phyloP scores from a whole-genome alignment of 2,329 filamentous ascomycete genomes.

The Microsporum audouinii region DNA sequence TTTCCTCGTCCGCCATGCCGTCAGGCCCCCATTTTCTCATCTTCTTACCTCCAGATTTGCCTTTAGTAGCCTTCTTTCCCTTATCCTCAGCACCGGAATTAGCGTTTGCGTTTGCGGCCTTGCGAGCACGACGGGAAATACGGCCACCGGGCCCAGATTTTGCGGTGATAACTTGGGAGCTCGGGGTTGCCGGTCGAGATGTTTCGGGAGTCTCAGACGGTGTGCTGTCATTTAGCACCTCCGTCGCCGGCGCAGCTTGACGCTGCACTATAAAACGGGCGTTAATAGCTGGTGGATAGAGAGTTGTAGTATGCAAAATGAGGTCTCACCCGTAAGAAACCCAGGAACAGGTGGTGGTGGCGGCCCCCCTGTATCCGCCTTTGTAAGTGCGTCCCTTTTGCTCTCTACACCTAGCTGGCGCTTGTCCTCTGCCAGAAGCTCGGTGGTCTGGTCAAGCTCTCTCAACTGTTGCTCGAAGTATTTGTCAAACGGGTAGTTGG shows the following conservation, averaged over 20 bases:
- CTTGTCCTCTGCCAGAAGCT: slow-evolving; percentile 38
- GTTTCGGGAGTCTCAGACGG: slow-evolving; percentile 60
- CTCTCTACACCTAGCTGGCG: slow-evolving; percentile 25
- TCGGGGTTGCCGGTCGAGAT: slow-evolving; percentile 69
- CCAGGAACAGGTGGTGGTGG: slow-evolving; percentile 43
- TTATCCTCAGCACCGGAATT: slow-evolving; percentile 58
- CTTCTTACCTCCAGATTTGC: slow-evolving; percentile 57
- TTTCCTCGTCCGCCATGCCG: slow-evolving; percentile 72
- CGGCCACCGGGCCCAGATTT: slow-evolving; percentile 61
- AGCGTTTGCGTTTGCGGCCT: slow-evolving; percentile 44
- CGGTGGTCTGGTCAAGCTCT: slow-evolving; percentile 47
- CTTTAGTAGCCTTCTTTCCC: slow-evolving; percentile 46
- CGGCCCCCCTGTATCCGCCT: slow-evolving; percentile 40
- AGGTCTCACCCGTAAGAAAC: slow-evolving; percentile 37
- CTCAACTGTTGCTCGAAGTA: slow-evolving; percentile 91
- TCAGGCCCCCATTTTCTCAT: slow-evolving; percentile 88
- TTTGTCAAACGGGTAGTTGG: slow-evolving; percentile 76
- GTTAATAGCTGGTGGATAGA: not conserved
- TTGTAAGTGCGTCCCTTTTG: slow-evolving; percentile 36
- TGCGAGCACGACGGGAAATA: slow-evolving; percentile 69
- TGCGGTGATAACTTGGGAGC: slow-evolving; percentile 37
- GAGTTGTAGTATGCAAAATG: not conserved
- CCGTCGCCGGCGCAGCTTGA: slow-evolving; percentile 31
- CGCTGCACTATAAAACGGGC: slow-evolving; percentile 28
- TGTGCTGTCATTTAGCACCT: slow-evolving; percentile 54